These are phyloP conservation scores for Endocarpon pusillum DNA, from an alignment of 495 filamentous ascomycete genomes.

Conservation along the genomic window DNA sequence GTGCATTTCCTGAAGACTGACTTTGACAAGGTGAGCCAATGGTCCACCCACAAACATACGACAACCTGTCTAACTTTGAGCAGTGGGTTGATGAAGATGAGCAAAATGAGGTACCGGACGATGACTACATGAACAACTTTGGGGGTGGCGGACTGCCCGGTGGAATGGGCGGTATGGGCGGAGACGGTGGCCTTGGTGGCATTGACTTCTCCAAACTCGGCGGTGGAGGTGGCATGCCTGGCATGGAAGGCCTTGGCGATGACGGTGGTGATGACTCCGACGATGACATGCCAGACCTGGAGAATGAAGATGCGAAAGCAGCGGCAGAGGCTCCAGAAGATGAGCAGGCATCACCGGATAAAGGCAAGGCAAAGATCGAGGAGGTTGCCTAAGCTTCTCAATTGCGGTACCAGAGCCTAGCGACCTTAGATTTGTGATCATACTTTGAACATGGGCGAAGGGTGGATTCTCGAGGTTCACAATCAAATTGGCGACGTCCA, in stretches of 20 bases:
- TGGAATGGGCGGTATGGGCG: conserved; percentile 17
- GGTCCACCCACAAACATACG: neutral
- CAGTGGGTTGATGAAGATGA: conserved; percentile 99
- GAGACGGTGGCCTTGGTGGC: conserved; percentile 28
- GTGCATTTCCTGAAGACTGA: conserved; percentile 95
- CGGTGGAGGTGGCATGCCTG: conserved; percentile 34
- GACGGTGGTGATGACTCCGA: conserved; percentile 39
- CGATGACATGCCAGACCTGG: conserved; percentile 42
- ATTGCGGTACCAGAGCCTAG: no score
- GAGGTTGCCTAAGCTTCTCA: conserved; percentile 31
- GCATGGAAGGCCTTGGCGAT: conserved; percentile 25
- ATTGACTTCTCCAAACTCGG: conserved; percentile 88
- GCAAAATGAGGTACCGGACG: conserved; percentile 74
- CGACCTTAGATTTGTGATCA: no score
- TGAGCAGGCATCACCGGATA: no score
- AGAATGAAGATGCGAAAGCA: conserved; percentile 28
- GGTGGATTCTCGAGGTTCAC: no score
- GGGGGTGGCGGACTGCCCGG: conserved; percentile 41
- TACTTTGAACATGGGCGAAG: no score
- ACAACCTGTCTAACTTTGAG: conserved; percentile 8
- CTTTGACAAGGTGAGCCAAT: conserved; percentile 69
- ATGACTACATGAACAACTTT: conserved; percentile 56
- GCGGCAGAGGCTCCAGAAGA: conserved; percentile 21
- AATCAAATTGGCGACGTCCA: no score
- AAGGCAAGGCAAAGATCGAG: conserved; percentile 33